These are phyloP conservation scores for Leucaena leucocephala DNA, from an alignment of 306 rosid genomes.

Conservation along the genomic window DNA sequence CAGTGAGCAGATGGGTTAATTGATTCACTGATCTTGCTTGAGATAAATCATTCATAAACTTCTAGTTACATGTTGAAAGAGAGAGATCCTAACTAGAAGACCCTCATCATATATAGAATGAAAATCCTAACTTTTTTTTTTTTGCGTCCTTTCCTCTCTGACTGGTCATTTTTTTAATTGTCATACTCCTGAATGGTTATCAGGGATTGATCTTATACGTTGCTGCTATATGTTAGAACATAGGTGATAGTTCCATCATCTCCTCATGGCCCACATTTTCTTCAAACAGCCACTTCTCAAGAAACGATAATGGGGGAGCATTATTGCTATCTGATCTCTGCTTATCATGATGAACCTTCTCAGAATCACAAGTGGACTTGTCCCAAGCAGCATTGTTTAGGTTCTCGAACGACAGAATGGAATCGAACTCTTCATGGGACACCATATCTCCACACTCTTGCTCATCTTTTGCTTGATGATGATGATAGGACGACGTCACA, in stretches of 20 bases:
- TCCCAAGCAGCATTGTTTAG: slow-evolving; percentile 66
- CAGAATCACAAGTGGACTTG: slow-evolving; percentile 62
- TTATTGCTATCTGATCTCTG: slow-evolving; percentile 40
- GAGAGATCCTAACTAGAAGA: slow-evolving; percentile 52
- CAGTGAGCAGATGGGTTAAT: slow-evolving; percentile 30
- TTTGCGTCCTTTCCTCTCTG: neutral
- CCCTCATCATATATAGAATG: neutral
- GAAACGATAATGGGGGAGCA: slow-evolving; percentile 79
- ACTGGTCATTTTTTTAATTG: slow-evolving; percentile 16
- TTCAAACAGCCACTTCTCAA: slow-evolving; percentile 96
- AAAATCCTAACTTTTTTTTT: neutral
- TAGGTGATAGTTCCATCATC: slow-evolving; percentile 87
- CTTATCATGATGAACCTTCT: slow-evolving; percentile 18
- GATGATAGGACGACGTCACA: neutral
- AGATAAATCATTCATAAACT: slow-evolving; percentile 49
- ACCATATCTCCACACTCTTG: slow-evolving; percentile 39
- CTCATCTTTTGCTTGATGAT: neutral
- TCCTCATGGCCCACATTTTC: slow-evolving; percentile 82
- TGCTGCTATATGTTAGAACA: slow-evolving; percentile 49
- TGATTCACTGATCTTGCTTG: slow-evolving; percentile 40
- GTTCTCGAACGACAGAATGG: slow-evolving; percentile 73
- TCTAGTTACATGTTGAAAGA: slow-evolving; percentile 59
- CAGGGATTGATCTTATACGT: slow-evolving; percentile 15
- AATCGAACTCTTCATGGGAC: slow-evolving; percentile 67
- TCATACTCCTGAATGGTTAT: slow-evolving; percentile 28